Conservation (phyloP, 2,329 filamentous ascomycete species). For the Ophiocordyceps robertsii region DNA sequence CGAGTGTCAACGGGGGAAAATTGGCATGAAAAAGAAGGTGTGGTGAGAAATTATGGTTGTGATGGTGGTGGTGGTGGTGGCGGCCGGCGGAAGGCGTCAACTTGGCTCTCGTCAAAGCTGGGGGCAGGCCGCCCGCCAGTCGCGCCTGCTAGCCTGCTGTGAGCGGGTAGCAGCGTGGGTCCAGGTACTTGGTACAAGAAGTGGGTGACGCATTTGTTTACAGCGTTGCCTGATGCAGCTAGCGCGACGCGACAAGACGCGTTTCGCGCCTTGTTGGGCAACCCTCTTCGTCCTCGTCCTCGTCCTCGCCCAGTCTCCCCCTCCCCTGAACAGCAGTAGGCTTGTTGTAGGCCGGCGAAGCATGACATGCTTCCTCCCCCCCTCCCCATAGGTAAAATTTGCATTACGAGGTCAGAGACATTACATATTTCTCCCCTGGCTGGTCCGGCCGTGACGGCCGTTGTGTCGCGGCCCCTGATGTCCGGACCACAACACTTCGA, state of each 20-base stretch:
- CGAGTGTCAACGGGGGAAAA: background rate
- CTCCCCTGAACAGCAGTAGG: background rate
- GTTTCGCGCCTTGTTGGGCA: slow-evolving; percentile 9
- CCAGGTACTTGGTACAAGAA: background rate
- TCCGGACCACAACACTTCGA: background rate
- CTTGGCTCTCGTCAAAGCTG: background rate
- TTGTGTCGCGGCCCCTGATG: background rate
- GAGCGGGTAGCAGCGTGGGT: too few relatives aligned
- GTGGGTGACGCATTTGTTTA: slow-evolving; percentile 25
- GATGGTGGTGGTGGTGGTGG: background rate
- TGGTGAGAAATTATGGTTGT: background rate
- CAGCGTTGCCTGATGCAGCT: slow-evolving; percentile 13
- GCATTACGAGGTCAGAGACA: slow-evolving; percentile 6
- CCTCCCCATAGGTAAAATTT: background rate
- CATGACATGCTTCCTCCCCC: background rate
- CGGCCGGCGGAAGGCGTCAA: background rate
- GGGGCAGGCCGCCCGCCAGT: too few relatives aligned
- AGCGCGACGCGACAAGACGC: slow-evolving; percentile 19
- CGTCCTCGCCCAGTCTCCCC: background rate
- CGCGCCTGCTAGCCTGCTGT: too few relatives aligned
- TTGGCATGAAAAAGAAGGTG: background rate
- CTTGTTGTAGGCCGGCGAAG: too few relatives aligned
- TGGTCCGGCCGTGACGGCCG: background rate
- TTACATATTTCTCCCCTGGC: slow-evolving; percentile 3
- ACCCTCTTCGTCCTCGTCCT: slow-evolving; percentile 4